phyloP scores from a whole-genome alignment of 2,329 filamentous ascomycete species.

The Colletotrichum sp. region DNA sequence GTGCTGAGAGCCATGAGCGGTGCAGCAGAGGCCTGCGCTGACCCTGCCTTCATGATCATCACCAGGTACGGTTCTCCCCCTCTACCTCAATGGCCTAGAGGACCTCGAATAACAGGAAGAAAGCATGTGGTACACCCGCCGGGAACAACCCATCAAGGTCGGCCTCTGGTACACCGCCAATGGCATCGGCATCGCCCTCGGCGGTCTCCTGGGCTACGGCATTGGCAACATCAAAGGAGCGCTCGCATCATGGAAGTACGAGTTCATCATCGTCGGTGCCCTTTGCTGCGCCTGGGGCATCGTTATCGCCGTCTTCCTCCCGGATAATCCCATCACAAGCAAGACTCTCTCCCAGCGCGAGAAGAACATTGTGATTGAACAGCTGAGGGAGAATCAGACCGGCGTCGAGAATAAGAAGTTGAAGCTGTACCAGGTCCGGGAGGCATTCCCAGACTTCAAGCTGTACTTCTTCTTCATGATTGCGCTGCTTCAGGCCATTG shows the following conservation, averaged over 20 bases:
- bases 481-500: not conserved
- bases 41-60: not conserved
- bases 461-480: not conserved
- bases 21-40: not conserved
- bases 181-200: not conserved
- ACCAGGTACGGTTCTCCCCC: rapidly evolving
- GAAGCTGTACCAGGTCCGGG: not conserved
- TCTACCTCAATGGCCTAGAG: not conserved
- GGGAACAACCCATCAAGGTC: not conserved
- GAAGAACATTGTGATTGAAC: not conserved
- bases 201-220: not conserved
- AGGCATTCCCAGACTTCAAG: not conserved
- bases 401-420: not conserved
- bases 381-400: not conserved
- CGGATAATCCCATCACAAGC: not conserved
- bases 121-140: not conserved
- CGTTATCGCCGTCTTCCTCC: not conserved
- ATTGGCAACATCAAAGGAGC: not conserved
- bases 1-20: not conserved
- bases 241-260: not conserved
- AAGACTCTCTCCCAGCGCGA: not conserved
- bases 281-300: not conserved
- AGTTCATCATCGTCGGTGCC: not conserved
- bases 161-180: not conserved
- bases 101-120: not conserved